Evolutionary conservation across 768 basidiomycete species (phyloP), one percentile per base, ranked within the genome.

Genomic region (Neoboletus magnificus): DNA sequence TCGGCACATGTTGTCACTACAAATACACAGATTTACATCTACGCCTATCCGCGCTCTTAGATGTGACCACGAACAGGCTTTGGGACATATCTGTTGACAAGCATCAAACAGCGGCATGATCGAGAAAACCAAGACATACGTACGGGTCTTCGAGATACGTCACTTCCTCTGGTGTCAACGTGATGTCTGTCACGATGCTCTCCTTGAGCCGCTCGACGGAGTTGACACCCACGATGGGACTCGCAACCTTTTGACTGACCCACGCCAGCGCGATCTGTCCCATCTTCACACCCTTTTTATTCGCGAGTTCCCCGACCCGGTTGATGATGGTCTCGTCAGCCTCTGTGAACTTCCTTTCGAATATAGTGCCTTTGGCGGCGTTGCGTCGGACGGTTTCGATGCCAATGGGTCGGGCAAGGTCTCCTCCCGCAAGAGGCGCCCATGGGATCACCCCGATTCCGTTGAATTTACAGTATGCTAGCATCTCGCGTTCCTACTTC

Each of bases 401-500:
- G 5, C 63, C 69, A 1, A 73, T 1, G 0, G 77, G 77, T 4
- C 77, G 74, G 1, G 76, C 70, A 7, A 80, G 75, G 20, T 59
- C 35, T 5, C 80, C 80, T 4, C 50, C 54, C 25, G 67, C 61
- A 18, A 85, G 72, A 1, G 81, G 79, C 0, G 73, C 64, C 76
- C 79, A 82, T 0, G 82, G 80, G 29, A 85, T 81, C 29, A 78
- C 64, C 0, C 81, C 81, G 32, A 84, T 79, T 23, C 82, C 82
- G 25, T 77, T 74, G 55, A 71, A 73, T 30, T 74, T 71, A 62
- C 77, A 80, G 64, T 79, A 80, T 4, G 71, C 64, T 18, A 74
- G 63, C 78, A 78, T 76, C 56, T 78, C 77, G 1, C 74, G 70
- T 53, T 80, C 79, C 79, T 79, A 42, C 3, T 8, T 27, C 3